Percentiles rank a stretch among this genome's conserved stretches.
These are phyloP conservation scores for Rhypophila decipiens DNA, from an alignment of 495 filamentous ascomycete species.

Conservation along the genomic window DNA sequence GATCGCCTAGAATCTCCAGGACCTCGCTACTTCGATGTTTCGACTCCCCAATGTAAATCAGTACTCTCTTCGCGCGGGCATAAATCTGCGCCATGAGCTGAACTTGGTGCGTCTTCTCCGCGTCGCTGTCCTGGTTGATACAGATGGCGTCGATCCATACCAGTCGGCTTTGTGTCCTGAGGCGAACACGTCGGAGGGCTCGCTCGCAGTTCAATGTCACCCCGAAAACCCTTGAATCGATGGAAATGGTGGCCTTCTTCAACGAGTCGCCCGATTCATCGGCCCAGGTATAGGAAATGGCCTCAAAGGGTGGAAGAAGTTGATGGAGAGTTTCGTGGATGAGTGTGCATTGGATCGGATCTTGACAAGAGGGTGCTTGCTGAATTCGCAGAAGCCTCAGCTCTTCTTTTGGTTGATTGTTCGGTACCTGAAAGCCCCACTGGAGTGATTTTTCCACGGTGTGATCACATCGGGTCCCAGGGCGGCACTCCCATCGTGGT, in stretches of 20 bases:
- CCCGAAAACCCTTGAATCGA: background rate
- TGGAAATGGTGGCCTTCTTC: background rate
- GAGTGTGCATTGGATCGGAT: no score
- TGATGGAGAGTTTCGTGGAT: no score
- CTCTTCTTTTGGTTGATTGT: no score
- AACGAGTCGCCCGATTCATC: background rate
- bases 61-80: slow-evolving; percentile 12
- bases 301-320: no score
- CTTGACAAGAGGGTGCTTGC: no score
- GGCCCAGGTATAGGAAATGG: slow-evolving; percentile 11
- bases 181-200: background rate
- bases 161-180: background rate
- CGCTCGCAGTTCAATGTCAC: slow-evolving; percentile 9
- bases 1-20: background rate
- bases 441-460: no score
- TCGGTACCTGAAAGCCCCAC: no score
- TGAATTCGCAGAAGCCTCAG: no score
- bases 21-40: background rate
- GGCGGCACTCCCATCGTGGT: no score
- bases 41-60: slow-evolving; percentile 20
- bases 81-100: slow-evolving; percentile 23
- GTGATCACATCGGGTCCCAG: no score
- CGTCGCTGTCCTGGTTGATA: slow-evolving; percentile 22
- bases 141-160: slow-evolving; percentile 30
- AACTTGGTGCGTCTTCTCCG: slow-evolving; percentile 21